Evolutionary conservation across 345 rosid species (phyloP).

Genomic region (Gossypium rotundifolium): DNA sequence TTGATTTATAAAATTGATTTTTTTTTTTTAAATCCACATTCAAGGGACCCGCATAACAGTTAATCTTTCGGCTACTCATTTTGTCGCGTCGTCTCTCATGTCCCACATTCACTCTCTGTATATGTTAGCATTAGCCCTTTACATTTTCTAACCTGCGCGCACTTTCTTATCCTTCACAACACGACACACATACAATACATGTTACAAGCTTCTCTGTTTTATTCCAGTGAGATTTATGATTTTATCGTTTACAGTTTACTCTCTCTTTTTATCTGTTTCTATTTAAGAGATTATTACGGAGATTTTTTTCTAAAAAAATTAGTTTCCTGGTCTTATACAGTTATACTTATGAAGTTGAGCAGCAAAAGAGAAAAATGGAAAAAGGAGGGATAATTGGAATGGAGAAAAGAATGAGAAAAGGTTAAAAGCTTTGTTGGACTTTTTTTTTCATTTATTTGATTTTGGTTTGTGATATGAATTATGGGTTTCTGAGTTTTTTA

Average conservation of each 20-base stretch:
- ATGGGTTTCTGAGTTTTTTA: constrained; percentile 13
- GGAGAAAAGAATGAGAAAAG: not conserved
- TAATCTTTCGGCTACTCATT: constrained; percentile 26
- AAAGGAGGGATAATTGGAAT: not conserved
- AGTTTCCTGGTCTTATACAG: not conserved
- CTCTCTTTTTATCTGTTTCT: not conserved
- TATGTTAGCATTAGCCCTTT: not conserved
- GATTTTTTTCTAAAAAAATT: not conserved
- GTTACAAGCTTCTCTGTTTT: constrained; percentile 15
- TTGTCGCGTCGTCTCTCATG: constrained; percentile 13
- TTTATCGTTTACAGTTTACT: constrained; percentile 19
- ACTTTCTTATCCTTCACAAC: constrained; percentile 15
- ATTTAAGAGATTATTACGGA: not conserved
- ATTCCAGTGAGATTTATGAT: constrained; percentile 27
- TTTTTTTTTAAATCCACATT: not conserved
- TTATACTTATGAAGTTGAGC: not conserved
- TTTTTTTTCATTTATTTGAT: not conserved
- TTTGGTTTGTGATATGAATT: constrained; percentile 13
- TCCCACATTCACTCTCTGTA: not conserved
- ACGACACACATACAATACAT: not conserved
- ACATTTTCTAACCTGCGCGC: constrained; percentile 6
- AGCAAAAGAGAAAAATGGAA: not conserved
- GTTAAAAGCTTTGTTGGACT: not conserved
- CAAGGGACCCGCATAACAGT: constrained; percentile 30
- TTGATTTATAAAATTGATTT: no score